Evolutionary conservation across 805 yeast genomes (phyloP).

Genomic region (Metschnikowia borealis): DNA sequence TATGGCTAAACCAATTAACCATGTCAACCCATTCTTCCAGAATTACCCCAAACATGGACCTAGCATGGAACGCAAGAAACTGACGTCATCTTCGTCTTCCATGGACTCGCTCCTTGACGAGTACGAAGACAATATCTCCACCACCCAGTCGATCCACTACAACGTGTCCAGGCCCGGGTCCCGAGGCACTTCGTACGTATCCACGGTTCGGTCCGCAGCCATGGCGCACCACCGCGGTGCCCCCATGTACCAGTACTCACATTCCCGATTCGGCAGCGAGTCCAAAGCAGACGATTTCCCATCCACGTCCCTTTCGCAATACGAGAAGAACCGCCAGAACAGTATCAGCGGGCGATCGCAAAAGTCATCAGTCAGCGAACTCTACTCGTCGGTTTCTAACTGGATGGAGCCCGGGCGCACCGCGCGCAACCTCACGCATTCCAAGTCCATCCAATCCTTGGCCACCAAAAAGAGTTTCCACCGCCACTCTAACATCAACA

Average conservation of each 20-base stretch:
- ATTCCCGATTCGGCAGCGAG: not conserved
- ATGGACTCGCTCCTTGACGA: slow-evolving; percentile 43
- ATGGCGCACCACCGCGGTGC: not conserved
- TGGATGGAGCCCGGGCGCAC: slow-evolving; percentile 49
- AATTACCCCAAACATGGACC: not conserved
- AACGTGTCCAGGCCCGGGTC: slow-evolving; percentile 26
- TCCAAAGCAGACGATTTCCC: slow-evolving; percentile 24
- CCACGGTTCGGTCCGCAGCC: slow-evolving; percentile 7
- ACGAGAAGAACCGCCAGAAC: slow-evolving; percentile 24
- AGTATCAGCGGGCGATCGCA: slow-evolving; percentile 24
- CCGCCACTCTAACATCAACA: not conserved
- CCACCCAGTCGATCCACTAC: slow-evolving; percentile 22
- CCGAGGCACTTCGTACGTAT: slow-evolving; percentile 22
- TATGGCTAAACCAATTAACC: slow-evolving; percentile 8
- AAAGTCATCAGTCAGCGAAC: slow-evolving; percentile 38
- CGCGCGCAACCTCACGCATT: slow-evolving; percentile 8
- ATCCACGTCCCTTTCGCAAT: slow-evolving; percentile 34
- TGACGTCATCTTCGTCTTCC: slow-evolving; percentile 18
- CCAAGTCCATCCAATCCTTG: slow-evolving; percentile 15
- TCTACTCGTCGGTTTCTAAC: slow-evolving; percentile 40
- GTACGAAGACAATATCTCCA: slow-evolving; percentile 40
- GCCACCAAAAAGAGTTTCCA: slow-evolving; percentile 7
- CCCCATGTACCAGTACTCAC: not conserved
- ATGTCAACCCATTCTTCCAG: not conserved
- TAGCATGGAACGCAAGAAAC: not conserved